These are phyloP conservation scores for Beauveria sp. DNA, from an alignment of 2,329 filamentous ascomycete species.

Conservation along the genomic window DNA sequence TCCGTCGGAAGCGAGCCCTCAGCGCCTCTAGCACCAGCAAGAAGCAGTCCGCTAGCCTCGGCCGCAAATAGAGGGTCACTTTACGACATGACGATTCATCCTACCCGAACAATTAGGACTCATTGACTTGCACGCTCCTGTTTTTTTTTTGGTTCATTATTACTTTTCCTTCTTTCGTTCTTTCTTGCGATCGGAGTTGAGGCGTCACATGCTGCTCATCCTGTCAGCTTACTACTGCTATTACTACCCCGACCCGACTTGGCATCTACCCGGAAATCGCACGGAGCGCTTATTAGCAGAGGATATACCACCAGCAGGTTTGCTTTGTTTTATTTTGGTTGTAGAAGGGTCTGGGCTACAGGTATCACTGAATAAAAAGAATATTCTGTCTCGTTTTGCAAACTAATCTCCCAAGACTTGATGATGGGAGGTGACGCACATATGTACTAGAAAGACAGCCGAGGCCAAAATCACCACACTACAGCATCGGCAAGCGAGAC, in stretches of 20 bases:
- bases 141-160: background rate
- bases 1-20: constrained; percentile 9
- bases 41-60: background rate
- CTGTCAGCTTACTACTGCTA: constrained; percentile 5
- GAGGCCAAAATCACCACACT: too few species aligned
- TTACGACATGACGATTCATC: background rate
- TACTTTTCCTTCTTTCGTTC: background rate
- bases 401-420: too few species aligned
- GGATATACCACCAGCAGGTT: background rate
- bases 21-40: constrained; percentile 6
- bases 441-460: too few species aligned
- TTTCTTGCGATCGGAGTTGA: background rate
- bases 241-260: background rate
- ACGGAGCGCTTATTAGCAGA: background rate
- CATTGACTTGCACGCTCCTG: too few species aligned
- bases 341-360: too few species aligned
- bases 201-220: background rate
- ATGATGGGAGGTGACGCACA: too few species aligned
- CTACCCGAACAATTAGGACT: too few species aligned
- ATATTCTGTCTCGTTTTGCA: too few species aligned
- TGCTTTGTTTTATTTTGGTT: background rate
- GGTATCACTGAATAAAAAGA: too few species aligned
- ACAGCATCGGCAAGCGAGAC: too few species aligned
- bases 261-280: constrained; percentile 3
- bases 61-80: background rate